Percentiles rank a stretch among this genome's conserved stretches.
These are phyloP conservation scores for Gastrodia elata DNA, from an alignment of 106 monocot species.

Conservation along the genomic window DNA sequence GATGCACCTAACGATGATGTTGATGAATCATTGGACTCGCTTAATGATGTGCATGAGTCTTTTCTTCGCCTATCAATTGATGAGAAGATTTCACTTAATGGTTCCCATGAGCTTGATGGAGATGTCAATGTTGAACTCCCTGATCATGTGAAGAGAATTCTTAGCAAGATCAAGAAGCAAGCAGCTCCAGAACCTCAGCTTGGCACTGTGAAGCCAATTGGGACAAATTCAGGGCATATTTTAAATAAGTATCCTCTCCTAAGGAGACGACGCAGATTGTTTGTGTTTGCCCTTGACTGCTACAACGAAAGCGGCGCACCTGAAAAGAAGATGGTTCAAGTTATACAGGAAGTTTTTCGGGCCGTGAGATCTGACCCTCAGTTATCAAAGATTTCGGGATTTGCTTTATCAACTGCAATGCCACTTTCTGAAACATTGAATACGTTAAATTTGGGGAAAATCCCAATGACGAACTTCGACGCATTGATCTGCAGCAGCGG, in stretches of 20 bases:
- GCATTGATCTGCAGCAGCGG: slow-evolving; percentile 87
- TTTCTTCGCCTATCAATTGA: slow-evolving; percentile 71
- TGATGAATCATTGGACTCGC: slow-evolving; percentile 78
- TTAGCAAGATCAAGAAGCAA: slow-evolving; percentile 52
- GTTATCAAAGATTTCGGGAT: slow-evolving; percentile 83
- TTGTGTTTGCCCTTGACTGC: slow-evolving; percentile 75
- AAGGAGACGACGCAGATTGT: slow-evolving; percentile 58
- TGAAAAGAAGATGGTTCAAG: slow-evolving; percentile 57
- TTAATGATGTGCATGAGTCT: slow-evolving; percentile 79
- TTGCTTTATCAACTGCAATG: slow-evolving; percentile 87
- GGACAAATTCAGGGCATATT: slow-evolving; percentile 1
- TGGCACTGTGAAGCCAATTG: slow-evolving; percentile 14
- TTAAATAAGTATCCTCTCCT: slow-evolving; percentile 62
- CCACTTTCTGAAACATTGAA: slow-evolving; percentile 52
- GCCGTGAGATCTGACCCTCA: slow-evolving; percentile 70
- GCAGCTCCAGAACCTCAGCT: slow-evolving; percentile 14
- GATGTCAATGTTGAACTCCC: slow-evolving; percentile 36
- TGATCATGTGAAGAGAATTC: slow-evolving; percentile 65
- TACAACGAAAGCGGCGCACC: slow-evolving; percentile 60
- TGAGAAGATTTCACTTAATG: slow-evolving; percentile 40
- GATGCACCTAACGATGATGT: slow-evolving; percentile 24
- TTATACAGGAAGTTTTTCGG: slow-evolving; percentile 63
- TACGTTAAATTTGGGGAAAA: slow-evolving; percentile 47
- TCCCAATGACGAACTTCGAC: slow-evolving; percentile 64
- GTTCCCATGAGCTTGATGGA: slow-evolving; percentile 19